Base-by-base conservation (phyloP, 1,139 yeast species). In the Yamadazyma friedrichii region DNA sequence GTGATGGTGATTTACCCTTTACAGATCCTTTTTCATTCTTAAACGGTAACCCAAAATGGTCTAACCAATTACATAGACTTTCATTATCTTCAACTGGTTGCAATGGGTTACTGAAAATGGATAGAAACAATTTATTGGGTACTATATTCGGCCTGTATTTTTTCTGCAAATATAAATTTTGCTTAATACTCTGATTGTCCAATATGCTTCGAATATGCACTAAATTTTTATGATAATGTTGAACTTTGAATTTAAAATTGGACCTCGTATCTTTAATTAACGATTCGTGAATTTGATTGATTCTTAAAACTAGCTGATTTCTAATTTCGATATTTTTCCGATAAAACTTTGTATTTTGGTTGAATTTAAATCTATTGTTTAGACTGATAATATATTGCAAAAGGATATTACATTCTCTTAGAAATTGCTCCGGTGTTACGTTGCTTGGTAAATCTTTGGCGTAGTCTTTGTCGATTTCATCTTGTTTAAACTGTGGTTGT, bases 221-320 rank as follows among this genome's bases (percentile, higher is more conserved):
- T 13, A 66, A 59, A 27, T 58, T 60, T 5, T 48, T 48, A 22
- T 64, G 64, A 40, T 58, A 65, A 29, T 45, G 42, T n/a, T 54
- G 53, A n/a, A 61, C 59, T 17, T 59, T 58, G 20, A 50, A 42
- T 15, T 55, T 61, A 42, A 65, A 65, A 9, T 52, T 59, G 4
- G 12, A 9, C 41, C 50, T 56, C 8, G 55, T 47, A 32, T 52
- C 64, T 44, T 43, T 44, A 52, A 56, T 46, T n/a, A 61, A 52
- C 4, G 49, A 40, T 33, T 70, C 76, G 16, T 65, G 56, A 4
- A 65, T 54, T 30, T 56, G 57, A 49, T 71, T 70, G 31, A 70
- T 61, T 25, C 46, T 51, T 20, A 55, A 53, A 16, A 71, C 60
- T 29, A 67, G 41, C n/a, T 52, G 50, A 47, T 70, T 68, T 32